A percentile compares a stretch with the other conserved stretches of the same genome.
phyloP scores from a whole-genome alignment of 1,284 basidiomycete species.

The Coniferiporia sulphurascens region DNA sequence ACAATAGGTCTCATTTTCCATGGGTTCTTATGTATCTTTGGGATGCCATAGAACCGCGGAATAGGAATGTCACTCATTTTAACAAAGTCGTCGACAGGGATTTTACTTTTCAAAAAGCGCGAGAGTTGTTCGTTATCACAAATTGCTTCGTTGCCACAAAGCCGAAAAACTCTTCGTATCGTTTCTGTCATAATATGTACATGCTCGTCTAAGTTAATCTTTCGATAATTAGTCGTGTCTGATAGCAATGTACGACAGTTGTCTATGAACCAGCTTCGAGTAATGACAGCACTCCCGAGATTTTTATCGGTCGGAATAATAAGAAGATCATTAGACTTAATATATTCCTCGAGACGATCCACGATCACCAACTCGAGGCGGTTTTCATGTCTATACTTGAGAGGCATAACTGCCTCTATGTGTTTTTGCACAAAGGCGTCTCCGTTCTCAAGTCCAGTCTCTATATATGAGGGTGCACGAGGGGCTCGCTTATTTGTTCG shows the following conservation, averaged over 20 bases:
- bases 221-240: conserved; percentile 7
- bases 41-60: conserved; percentile 31
- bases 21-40: conserved; percentile 8
- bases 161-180: not conserved
- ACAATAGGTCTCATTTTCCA: conserved; percentile 29
- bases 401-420: too few relatives aligned
- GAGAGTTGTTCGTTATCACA: not conserved
- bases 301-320: conserved; percentile 10
- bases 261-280: conserved; percentile 10
- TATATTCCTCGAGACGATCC: not conserved
- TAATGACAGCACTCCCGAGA: conserved; percentile 10
- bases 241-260: conserved; percentile 11
- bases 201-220: not conserved
- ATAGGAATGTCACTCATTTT: conserved; percentile 14
- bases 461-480: not conserved
- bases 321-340: conserved; percentile 11
- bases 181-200: not conserved
- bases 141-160: not conserved
- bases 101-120: not conserved
- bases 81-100: not conserved
- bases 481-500: not conserved
- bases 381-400: not conserved
- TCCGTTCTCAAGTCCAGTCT: not conserved
- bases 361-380: not conserved
- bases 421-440: not conserved